Base-by-base conservation (phyloP, 2,329 filamentous ascomycete species). In the Ilyonectria mors-panacis region DNA sequence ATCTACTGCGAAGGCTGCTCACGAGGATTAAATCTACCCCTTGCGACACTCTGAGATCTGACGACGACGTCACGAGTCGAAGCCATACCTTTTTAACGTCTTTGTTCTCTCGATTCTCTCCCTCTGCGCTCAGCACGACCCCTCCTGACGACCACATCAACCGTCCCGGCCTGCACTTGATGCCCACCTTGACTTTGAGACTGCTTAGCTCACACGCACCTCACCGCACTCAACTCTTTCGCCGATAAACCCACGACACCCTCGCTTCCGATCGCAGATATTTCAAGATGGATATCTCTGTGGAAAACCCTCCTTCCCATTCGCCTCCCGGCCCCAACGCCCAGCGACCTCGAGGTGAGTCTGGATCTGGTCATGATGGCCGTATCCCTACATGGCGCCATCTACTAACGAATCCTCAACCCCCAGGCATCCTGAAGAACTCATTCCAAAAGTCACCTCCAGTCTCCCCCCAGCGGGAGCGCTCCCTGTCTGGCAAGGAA, bases 391-490 rank as follows among this genome's bases (percentile, higher is more conserved):
- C 30, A 33, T 61, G 51, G 58, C 35, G 26, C 57, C 50, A 45
- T 60, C 10, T 55, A 26, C 55, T 70, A 42, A 55, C 55, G 9
- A n/a, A 9, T 51, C 15, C 6, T 28, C 21, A 33, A 57, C 19
- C 26, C n/a, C 2, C 50, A 98, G 95, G 95, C 73, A 98, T 98
- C 76, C 89, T 98, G 75, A 98, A 98, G 84, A 97, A 97, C 85
- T 92, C 93, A 55, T 94, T 88, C 68, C 91, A 88, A 75, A 85
- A 87, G 66, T 88, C 89, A 33, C 87, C 90, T 9, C 78, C 77
- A 85, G 87, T 79, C 68, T 86, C 81, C 73, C 88, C 80, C 73
- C 87, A 58, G 44, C 78, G 79, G 58, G 79, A 80, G 62, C 77
- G 76, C 76, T 76, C 85, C 64, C 77, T 83, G 73, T 89, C 89